Conservation (phyloP, 1,139 yeast species). For the Suhomyces coccinellae region DNA sequence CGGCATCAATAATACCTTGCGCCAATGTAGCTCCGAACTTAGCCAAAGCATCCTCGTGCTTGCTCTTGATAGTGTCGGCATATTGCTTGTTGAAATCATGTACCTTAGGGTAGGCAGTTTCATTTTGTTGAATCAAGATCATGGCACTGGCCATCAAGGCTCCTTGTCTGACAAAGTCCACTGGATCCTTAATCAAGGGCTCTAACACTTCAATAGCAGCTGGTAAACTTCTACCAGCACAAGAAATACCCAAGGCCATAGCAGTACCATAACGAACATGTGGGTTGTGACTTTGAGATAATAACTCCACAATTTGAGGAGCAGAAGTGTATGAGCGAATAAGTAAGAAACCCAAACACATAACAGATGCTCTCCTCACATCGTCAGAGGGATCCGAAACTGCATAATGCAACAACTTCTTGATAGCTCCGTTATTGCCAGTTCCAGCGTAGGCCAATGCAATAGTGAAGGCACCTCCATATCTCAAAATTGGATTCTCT, state of each 20-base stretch:
- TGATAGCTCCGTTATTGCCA: constrained; percentile 84
- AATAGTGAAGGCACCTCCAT: constrained; percentile 93
- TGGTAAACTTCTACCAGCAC: constrained; percentile 91
- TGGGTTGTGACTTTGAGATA: constrained; percentile 94
- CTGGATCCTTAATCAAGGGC: constrained; percentile 90
- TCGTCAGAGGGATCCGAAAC: constrained; percentile 97
- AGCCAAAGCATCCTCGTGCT: constrained; percentile 95
- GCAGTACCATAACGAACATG: constrained; percentile 99
- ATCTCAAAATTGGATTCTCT: constrained; percentile 84
- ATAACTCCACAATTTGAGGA: constrained; percentile 90
- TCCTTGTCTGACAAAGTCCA: constrained; percentile 97
- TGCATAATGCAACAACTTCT: constrained; percentile 84
- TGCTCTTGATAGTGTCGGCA: constrained; percentile 74
- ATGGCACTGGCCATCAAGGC: constrained; percentile 91
- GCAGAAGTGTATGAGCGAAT: constrained; percentile 90
- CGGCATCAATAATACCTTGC: constrained; percentile 98
- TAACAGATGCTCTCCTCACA: constrained; percentile 95
- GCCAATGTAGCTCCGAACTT: constrained; percentile 97
- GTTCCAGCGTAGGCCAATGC: constrained; percentile 98
- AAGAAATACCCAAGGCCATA: constrained; percentile 92
- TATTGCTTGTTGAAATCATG: constrained; percentile 72
- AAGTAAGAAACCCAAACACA: constrained; percentile 89
- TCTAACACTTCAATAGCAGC: constrained; percentile 91
- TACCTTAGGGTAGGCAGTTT: constrained; percentile 77
- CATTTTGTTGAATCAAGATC: constrained; percentile 94